Base-by-base conservation (phyloP, 352 stramenopile genomes). In the Phytophthora melonis region DNA sequence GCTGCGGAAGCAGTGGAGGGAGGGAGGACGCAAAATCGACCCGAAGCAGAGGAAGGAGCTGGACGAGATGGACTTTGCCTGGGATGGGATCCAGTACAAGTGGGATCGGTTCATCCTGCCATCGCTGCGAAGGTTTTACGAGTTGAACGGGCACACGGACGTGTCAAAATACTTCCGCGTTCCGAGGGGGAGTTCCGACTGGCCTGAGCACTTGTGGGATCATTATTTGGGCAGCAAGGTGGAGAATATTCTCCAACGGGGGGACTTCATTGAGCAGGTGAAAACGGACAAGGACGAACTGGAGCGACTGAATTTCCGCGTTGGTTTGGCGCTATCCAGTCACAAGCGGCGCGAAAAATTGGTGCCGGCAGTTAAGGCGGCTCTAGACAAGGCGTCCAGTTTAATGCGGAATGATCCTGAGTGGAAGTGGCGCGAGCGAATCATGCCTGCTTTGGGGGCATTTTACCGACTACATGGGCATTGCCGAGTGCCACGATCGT, bases 61-160 rank as follows among this genome's bases (percentile, higher is more conserved):
- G n/a, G 50, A 73, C 6, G 45, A 52, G 1, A 54, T 87, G 6
- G 49, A 47, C 0, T 84, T 86, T 52, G 49, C 54, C 3, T 83
- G 71, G 67, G 60, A 79, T 23, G 30, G 30, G 11, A 53, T 5
- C 2, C 70, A 81, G 25, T 68, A 68, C 64, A 78, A 66, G 36
- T 84, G 76, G 73, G 23, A 60, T 27, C 52, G 50, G 1, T 59
- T 63, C 10, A 60, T 86, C 18, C 25, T 90, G 5, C 78, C 78
- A 1, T 55, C 67, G 9, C 65, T 87, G 11, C 66, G 72, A 6
- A 60, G 25, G 5, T 86, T 72, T 49, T 57, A 68, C 23, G 59
- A 75, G 18, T 39, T 85, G 1, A 45, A 80, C 32, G 72, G 75
- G 47, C 74, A 85, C 36, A 63, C 64, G 18, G 68, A 78, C 63